These are phyloP conservation scores for Curvularia sp. DNA, from an alignment of 2,329 filamentous ascomycete species.

Conservation along the genomic window DNA sequence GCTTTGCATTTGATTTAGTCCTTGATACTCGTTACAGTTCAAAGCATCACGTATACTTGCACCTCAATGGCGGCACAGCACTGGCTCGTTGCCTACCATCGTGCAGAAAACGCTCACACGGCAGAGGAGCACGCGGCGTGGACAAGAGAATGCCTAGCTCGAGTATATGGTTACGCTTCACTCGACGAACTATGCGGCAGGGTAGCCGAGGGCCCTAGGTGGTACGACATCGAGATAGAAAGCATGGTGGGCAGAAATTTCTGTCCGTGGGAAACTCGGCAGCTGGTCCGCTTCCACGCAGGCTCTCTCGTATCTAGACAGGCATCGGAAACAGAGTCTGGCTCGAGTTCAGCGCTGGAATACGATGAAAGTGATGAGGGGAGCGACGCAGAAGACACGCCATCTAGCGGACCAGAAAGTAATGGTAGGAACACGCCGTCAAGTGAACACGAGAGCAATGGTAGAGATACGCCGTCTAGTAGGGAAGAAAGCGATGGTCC, in stretches of 20 bases:
- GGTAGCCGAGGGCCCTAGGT: background rate
- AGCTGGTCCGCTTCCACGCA: background rate
- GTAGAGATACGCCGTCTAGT: background rate
- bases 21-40: too few species aligned
- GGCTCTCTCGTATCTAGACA: background rate
- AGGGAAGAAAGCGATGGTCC: background rate
- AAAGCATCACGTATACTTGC: background rate
- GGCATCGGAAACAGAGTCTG: background rate
- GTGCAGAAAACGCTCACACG: background rate
- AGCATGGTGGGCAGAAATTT: background rate
- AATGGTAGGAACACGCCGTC: background rate
- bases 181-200: background rate
- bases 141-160: background rate
- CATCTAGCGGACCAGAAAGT: background rate
- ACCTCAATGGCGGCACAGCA: background rate
- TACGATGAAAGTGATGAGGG: background rate
- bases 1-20: background rate
- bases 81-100: background rate
- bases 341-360: background rate
- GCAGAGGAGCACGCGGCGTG: background rate
- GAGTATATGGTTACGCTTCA: background rate
- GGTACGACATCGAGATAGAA: background rate
- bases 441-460: background rate
- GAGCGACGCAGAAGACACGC: background rate
- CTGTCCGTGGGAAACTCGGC: background rate